Conservation (phyloP, 768 basidiomycete species). For the Dictyophora rubrovolvata region DNA sequence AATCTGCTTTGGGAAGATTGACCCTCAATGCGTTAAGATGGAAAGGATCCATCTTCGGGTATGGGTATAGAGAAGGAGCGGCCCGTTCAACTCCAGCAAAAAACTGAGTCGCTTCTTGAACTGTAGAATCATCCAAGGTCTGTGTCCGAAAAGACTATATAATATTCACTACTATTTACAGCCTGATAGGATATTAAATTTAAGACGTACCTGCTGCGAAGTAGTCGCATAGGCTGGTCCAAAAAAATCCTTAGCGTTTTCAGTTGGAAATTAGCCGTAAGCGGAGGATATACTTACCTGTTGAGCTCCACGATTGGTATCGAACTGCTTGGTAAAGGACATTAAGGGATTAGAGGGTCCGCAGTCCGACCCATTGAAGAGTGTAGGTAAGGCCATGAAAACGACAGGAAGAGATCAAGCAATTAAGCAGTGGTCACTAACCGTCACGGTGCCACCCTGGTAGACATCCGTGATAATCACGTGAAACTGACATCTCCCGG, state of each 20-base stretch:
- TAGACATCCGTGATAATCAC: too few species aligned
- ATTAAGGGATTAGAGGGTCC: conserved; percentile 81
- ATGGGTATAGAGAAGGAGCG: conserved; percentile 22
- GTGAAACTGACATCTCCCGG: too few species aligned
- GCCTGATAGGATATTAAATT: conserved; percentile 3
- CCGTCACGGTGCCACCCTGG: too few species aligned
- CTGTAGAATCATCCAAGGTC: conserved; percentile 26
- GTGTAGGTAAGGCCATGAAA: conserved; percentile 70
- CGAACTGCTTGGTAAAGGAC: conserved; percentile 67
- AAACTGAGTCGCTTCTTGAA: conserved; percentile 64
- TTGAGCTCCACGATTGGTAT: conserved; percentile 67
- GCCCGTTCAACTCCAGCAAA: conserved; percentile 32
- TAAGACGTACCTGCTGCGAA: conserved; percentile 49
- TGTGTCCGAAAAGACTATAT: conserved; percentile 53
- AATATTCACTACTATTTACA: background rate
- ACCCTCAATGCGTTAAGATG: conserved; percentile 35
- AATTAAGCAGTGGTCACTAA: background rate
- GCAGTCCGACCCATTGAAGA: conserved; percentile 69
- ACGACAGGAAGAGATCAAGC: background rate
- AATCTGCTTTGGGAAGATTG: conserved; percentile 9
- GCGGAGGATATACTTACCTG: conserved; percentile 40
- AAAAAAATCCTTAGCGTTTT: conserved; percentile 51
- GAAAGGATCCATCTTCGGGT: conserved; percentile 35
- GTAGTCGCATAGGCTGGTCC: conserved; percentile 48
- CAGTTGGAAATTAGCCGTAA: background rate